These are phyloP conservation scores for Starmerella tilneyi DNA, from an alignment of 805 yeast genomes.

Conservation along the genomic window DNA sequence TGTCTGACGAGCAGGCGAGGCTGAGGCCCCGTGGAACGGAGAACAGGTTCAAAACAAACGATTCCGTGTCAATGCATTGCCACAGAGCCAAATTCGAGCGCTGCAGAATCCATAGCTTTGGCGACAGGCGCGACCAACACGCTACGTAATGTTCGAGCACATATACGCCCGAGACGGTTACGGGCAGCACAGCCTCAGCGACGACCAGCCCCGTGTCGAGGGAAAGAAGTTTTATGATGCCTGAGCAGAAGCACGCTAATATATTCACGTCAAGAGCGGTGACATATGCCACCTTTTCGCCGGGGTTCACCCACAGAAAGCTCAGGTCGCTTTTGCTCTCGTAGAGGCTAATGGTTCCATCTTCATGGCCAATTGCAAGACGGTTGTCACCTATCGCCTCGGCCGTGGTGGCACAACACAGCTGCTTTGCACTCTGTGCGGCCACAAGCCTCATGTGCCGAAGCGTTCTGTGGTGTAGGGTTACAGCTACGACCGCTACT, in stretches of 20 bases:
- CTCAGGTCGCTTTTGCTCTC: neutral
- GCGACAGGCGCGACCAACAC: conserved; percentile 6
- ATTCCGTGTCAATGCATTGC: neutral
- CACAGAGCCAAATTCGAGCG: conserved; percentile 13
- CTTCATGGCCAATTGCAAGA: conserved; percentile 4
- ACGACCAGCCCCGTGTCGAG: neutral
- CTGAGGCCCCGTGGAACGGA: neutral
- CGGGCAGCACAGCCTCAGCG: conserved; percentile 1
- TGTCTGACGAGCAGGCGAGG: conserved; percentile 9
- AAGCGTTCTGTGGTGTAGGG: neutral
- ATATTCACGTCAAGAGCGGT: neutral
- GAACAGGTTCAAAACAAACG: conserved; percentile 11
- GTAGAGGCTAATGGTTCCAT: conserved; percentile 5
- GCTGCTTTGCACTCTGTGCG: neutral
- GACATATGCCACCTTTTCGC: neutral
- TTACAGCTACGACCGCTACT: neutral
- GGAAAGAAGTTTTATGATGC: neutral
- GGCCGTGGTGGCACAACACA: neutral
- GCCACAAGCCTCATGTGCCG: conserved; percentile 1
- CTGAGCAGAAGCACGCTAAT: neutral
- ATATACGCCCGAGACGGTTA: neutral
- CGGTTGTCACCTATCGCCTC: conserved; percentile 1
- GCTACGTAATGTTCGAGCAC: conserved; percentile 16
- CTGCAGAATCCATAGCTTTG: conserved; percentile 7
- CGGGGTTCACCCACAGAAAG: conserved; percentile 6